Evolutionary conservation across 441 rosid genomes (phyloP).

Genomic region (Adansonia rubrostipa): DNA sequence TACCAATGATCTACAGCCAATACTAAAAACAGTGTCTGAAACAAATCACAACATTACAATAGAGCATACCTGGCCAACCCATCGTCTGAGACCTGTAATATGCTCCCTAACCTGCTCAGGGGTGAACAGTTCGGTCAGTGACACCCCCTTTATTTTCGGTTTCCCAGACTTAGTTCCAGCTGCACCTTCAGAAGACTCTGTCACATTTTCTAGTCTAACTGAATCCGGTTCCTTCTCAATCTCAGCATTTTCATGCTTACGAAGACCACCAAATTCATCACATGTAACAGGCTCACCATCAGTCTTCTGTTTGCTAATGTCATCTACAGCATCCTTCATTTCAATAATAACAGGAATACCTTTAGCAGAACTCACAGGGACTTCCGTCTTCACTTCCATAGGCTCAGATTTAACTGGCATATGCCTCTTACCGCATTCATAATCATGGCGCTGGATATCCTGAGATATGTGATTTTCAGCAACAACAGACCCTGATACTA

Average conservation of each 20-base stretch:
- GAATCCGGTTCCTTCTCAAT: constrained; percentile 65
- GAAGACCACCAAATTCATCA: constrained; percentile 44
- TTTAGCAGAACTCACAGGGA: constrained; percentile 54
- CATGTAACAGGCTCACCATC: constrained; percentile 44
- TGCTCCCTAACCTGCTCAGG: constrained; percentile 98
- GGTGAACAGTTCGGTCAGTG: constrained; percentile 94
- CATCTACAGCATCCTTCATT: constrained; percentile 56
- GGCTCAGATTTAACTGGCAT: constrained; percentile 62
- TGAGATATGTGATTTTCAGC: constrained; percentile 53
- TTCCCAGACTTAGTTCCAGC: constrained; percentile 83
- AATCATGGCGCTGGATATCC: constrained; percentile 57
- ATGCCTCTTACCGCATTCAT: constrained; percentile 45
- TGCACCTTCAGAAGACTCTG: constrained; percentile 58
- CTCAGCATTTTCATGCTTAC: constrained; percentile 55
- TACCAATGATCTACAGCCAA: constrained; percentile 2
- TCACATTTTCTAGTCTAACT: constrained; percentile 59
- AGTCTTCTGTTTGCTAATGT: constrained; percentile 50
- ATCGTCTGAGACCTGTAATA: constrained; percentile 90
- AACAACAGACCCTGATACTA: constrained; percentile 46
- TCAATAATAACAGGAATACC: constrained; percentile 56
- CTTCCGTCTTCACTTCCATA: constrained; percentile 72
- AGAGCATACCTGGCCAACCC: constrained; percentile 98
- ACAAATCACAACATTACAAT: constrained; percentile 4
- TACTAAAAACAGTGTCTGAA: constrained; percentile 9
- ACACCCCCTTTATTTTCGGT: constrained; percentile 95